Evolutionary conservation across 495 filamentous ascomycete species (phyloP).

Genomic region (Annulohypoxylon bovei): DNA sequence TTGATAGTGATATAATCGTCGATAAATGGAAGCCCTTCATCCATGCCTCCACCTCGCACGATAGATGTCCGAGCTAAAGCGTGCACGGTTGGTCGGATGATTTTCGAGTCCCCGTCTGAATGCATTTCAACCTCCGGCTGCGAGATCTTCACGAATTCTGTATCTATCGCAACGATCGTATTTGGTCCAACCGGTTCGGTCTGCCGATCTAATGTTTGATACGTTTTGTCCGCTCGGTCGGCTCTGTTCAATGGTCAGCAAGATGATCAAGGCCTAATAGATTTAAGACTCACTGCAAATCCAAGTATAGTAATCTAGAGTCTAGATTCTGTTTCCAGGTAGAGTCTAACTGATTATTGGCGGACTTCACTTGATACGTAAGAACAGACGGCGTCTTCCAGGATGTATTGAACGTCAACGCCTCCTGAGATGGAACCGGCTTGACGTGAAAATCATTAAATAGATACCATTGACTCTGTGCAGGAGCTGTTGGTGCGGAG

Average conservation of each 20-base stretch:
- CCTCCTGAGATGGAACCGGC: constrained; percentile 79
- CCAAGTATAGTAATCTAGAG: constrained; percentile 81
- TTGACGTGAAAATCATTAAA: constrained; percentile 98
- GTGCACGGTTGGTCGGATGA: constrained; percentile 82
- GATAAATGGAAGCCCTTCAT: constrained; percentile 87
- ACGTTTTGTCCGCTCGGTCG: constrained; percentile 55
- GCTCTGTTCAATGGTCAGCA: constrained; percentile 42
- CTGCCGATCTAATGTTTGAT: constrained; percentile 67
- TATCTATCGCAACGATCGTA: constrained; percentile 88
- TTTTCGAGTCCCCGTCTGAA: constrained; percentile 85
- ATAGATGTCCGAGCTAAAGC: constrained; percentile 91
- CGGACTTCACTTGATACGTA: constrained; percentile 80
- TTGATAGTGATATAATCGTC: constrained; percentile 95
- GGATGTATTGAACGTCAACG: constrained; percentile 81
- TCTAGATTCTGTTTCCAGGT: constrained; percentile 87
- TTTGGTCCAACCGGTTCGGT: constrained; percentile 73
- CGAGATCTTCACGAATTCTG: constrained; percentile 92
- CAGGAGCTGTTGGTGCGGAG: constrained; percentile 64
- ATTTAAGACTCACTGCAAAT: constrained; percentile 66
- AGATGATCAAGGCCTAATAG: neutral
- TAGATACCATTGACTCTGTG: constrained; percentile 81
- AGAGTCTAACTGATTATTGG: constrained; percentile 79
- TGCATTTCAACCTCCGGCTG: constrained; percentile 93
- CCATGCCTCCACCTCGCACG: constrained; percentile 76
- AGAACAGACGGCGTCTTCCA: constrained; percentile 94